These are phyloP conservation scores for Tylopilus sp. DNA, from an alignment of 1,284 basidiomycete genomes.

Conservation along the genomic window DNA sequence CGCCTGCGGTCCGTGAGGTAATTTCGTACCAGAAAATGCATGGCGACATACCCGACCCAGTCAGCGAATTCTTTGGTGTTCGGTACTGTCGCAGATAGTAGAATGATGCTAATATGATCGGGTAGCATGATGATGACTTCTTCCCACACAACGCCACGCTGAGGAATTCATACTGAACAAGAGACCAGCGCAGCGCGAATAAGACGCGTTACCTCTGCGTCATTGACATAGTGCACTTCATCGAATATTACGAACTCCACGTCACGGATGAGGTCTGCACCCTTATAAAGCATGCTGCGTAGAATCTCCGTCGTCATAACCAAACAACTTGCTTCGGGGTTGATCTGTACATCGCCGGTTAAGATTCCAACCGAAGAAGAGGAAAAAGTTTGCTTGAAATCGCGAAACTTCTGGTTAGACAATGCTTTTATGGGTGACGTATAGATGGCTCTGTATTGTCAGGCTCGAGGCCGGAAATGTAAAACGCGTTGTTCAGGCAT, in stretches of 20 bases:
- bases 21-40: conserved; percentile 3
- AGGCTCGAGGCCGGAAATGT: conserved; percentile 9
- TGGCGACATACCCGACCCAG: conserved; percentile 87
- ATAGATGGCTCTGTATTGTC: conserved; percentile 78
- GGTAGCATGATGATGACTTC: conserved; percentile 99
- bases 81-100: conserved; percentile 96
- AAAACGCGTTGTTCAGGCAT: conserved; percentile 22
- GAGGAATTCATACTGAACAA: conserved; percentile 16
- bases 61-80: conserved; percentile 98
- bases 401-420: conserved; percentile 98
- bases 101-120: conserved; percentile 94
- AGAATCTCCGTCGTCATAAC: conserved; percentile 99
- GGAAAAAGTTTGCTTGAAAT: conserved; percentile 97
- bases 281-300: conserved; percentile 97
- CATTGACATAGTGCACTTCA: conserved; percentile 99
- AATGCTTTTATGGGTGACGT: conserved; percentile 98
- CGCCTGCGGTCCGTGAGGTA: conserved; percentile 50
- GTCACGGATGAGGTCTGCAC: conserved; percentile 96
- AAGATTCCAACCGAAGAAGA: conserved; percentile 91
- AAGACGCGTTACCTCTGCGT: conserved; percentile 74
- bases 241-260: conserved; percentile 99
- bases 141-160: conserved; percentile 99
- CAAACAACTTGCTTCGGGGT: conserved; percentile 94
- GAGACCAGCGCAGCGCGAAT: conserved; percentile 1
- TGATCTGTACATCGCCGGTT: conserved; percentile 99